A percentile compares a stretch with the other conserved stretches of the same genome.
Conservation (phyloP, 495 filamentous ascomycete species). For the Tuber borchii region DNA sequence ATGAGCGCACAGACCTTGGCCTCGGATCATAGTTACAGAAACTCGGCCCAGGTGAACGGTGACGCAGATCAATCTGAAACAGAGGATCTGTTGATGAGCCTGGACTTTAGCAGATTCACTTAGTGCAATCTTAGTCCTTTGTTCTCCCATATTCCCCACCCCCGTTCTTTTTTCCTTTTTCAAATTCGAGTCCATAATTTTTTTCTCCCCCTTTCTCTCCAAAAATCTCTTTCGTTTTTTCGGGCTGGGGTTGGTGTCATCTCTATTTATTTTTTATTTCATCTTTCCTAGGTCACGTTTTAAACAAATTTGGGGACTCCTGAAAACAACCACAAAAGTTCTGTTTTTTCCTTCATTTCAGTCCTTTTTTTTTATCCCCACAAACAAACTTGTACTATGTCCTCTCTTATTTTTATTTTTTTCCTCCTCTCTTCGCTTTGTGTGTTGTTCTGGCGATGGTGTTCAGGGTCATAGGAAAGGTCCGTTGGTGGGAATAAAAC, state of each 20-base stretch:
- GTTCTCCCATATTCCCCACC: background rate
- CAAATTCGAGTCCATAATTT: slow-evolving; percentile 5
- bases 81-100: slow-evolving; percentile 35
- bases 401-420: background rate
- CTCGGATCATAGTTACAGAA: slow-evolving; percentile 28
- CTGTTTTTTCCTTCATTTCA: background rate
- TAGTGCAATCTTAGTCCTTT: slow-evolving; percentile 14
- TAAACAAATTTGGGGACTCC: background rate
- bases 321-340: background rate
- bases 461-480: background rate
- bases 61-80: slow-evolving; percentile 35
- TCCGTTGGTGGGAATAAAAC: slow-evolving; percentile 6
- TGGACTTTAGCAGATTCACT: slow-evolving; percentile 42
- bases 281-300: background rate
- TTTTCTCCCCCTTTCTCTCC: background rate
- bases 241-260: slow-evolving; percentile 5
- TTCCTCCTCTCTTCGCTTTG: background rate
- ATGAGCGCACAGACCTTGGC: slow-evolving; percentile 31
- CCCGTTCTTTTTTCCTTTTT: background rate
- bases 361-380: background rate
- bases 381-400: background rate
- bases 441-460: slow-evolving; percentile 7
- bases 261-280: background rate
- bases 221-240: slow-evolving; percentile 12
- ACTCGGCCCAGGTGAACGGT: slow-evolving; percentile 28